These are phyloP conservation scores for Monosporozyma aquatica DNA, from an alignment of 805 yeast genomes.

Conservation along the genomic window DNA sequence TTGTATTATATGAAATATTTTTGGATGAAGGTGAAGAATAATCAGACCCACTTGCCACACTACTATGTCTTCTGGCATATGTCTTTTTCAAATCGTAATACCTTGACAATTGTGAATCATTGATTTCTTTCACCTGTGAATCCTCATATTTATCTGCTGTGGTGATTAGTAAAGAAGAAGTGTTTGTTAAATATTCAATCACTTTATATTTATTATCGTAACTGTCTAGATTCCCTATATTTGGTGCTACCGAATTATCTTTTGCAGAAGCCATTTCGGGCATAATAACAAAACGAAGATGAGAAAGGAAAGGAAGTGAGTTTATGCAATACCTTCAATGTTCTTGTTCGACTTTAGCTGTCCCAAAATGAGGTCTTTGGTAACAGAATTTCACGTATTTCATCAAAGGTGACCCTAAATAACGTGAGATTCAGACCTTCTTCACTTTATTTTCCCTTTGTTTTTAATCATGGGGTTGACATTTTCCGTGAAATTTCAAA, in stretches of 20 bases:
- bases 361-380: too few species aligned
- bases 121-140: constrained; percentile 1
- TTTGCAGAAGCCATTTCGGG: neutral
- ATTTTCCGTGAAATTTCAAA: too few species aligned
- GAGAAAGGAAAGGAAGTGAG: neutral
- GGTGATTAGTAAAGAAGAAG: neutral
- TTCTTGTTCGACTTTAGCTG: too few species aligned
- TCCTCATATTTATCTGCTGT: constrained; percentile 4
- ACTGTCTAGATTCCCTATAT: neutral
- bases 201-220: constrained; percentile 1
- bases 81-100: constrained; percentile 5
- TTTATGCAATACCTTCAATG: neutral
- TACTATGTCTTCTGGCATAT: constrained; percentile 1
- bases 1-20: neutral
- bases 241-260: neutral
- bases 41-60: constrained; percentile 3
- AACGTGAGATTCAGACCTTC: too few species aligned
- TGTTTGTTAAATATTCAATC: constrained; percentile 4
- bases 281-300: too few species aligned
- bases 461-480: too few species aligned
- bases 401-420: too few species aligned
- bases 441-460: too few species aligned
- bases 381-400: too few species aligned
- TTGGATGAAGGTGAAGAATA: neutral
- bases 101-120: neutral